Evolutionary conservation across 1,284 basidiomycete species (phyloP), one percentile per base, ranked within the genome.

Genomic region (Trichosporon ovoides): DNA sequence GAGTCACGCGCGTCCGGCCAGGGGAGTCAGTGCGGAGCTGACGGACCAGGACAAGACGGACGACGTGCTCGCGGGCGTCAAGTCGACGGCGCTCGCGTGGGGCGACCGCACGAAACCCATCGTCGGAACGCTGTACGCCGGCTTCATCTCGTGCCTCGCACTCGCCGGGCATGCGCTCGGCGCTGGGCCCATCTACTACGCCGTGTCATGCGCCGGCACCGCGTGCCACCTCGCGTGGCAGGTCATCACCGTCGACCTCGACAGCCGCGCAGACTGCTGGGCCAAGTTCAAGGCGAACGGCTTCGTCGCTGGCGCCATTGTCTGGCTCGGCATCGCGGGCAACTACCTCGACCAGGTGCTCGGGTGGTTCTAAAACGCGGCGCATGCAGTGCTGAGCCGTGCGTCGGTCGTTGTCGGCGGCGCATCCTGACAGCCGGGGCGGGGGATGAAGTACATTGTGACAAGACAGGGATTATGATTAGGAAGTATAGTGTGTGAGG

Each of bases 31-130:
- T n/a, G n/a, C n/a, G n/a, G n/a, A 48, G 22, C 52, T 59, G 18
- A 55, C 50, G 1, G 28, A 14, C 16, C 70, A 96, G 88, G 96
- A 99, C 78, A 98, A 98, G 80, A 76, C 69, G 7, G 96, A 98
- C 79, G 96, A 99, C 71, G 81, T 91, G 38, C 80, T 83, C 52
- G 91, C 85, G 18, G 93, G 91, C 20, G 95, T 99, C 72, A 90
- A 88, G 64, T 95, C 91, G 10, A 98, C 94, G 2, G 96, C 96
- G 0, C 81, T 98, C 50, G 82, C 96, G 40, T 98, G 98, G 74
- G 73, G 88, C 85, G 80, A 84, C 43, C 81, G 83, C 33, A 89
- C 92, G 1, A 85, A 88, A 11, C 83, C 86, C 0, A 85, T 96
- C 66, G 83, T 98, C 37, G 78, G 83, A 11, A 83, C 81, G 11